A percentile compares a stretch with the other conserved stretches of the same genome.
phyloP scores from a whole-genome alignment of 805 yeast genomes.

The Zygosaccharomyces rouxii region DNA sequence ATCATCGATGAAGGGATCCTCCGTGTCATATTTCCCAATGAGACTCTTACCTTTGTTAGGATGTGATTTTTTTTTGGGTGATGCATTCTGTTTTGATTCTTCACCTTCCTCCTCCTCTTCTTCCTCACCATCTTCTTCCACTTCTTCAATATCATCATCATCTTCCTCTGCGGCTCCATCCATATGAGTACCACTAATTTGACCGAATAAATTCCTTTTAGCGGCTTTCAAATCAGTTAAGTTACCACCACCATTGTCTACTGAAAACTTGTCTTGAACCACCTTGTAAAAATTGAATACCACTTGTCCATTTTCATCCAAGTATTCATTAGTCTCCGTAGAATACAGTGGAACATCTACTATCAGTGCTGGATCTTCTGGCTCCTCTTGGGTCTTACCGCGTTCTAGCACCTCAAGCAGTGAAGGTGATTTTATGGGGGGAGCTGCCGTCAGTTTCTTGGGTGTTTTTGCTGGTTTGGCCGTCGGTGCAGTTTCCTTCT shows the following conservation, averaged over 20 bases:
- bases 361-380: constrained; percentile 24
- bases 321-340: constrained; percentile 26
- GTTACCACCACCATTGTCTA: constrained; percentile 1
- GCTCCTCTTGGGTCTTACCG: constrained; percentile 13
- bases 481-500: constrained; percentile 13
- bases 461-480: constrained; percentile 20
- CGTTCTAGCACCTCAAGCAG: constrained; percentile 20
- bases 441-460: constrained; percentile 21
- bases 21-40: constrained; percentile 85
- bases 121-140: constrained; percentile 23
- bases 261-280: constrained; percentile 19
- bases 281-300: constrained; percentile 29
- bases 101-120: constrained; percentile 21
- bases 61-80: constrained; percentile 34
- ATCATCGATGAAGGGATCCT: constrained; percentile 97
- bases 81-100: constrained; percentile 13
- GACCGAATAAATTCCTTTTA: constrained; percentile 23
- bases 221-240: constrained; percentile 13
- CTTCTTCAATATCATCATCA: constrained; percentile 21
- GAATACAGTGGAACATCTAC: constrained; percentile 31
- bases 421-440: constrained; percentile 24
- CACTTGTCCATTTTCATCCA: constrained; percentile 36
- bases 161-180: constrained; percentile 27
- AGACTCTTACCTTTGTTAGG: constrained; percentile 56
- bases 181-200: constrained; percentile 13